These are phyloP conservation scores for Cercospora sp. DNA, from an alignment of 2,329 filamentous ascomycete species.

Conservation along the genomic window DNA sequence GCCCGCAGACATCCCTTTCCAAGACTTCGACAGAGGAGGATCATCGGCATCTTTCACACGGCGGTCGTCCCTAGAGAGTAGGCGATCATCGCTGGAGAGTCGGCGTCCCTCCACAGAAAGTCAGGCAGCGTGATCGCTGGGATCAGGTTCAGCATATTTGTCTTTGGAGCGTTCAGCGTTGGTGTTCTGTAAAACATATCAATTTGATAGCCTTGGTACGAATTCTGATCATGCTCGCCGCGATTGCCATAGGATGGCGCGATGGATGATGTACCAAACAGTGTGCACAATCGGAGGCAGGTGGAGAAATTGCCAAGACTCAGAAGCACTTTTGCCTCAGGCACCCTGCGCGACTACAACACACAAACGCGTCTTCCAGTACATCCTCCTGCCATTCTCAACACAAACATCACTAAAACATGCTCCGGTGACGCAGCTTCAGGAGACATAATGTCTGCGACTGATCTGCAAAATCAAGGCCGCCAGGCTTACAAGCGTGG, in stretches of 20 bases:
- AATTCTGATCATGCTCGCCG: too few relatives aligned
- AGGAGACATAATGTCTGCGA: conserved; percentile 10
- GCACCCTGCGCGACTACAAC: too few relatives aligned
- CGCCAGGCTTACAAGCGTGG: conserved; percentile 44
- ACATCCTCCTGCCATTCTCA: neutral
- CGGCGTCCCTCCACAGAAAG: neutral
- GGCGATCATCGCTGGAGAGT: conserved; percentile 8
- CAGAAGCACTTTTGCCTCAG: too few relatives aligned
- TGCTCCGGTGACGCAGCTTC: neutral
- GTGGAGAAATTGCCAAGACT: neutral
- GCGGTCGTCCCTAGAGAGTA: conserved; percentile 10
- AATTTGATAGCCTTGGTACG: too few relatives aligned
- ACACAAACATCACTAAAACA: neutral
- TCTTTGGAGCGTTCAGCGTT: neutral
- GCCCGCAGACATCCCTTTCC: conserved; percentile 23
- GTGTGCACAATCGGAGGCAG: neutral
- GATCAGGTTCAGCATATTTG: neutral
- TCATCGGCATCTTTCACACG: conserved; percentile 15
- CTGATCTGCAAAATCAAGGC: conserved; percentile 15
- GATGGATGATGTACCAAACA: neutral
- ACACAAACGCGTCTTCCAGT: conserved; percentile 1
- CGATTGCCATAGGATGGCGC: neutral
- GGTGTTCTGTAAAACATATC: too few relatives aligned
- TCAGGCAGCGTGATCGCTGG: neutral
- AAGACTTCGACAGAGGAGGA: conserved; percentile 26